Percentiles rank a stretch among this genome's conserved stretches.
These are phyloP conservation scores for Sphagnum tenellum DNA, from an alignment of 225 moss, liverwort and hornwort species.

Conservation along the genomic window DNA sequence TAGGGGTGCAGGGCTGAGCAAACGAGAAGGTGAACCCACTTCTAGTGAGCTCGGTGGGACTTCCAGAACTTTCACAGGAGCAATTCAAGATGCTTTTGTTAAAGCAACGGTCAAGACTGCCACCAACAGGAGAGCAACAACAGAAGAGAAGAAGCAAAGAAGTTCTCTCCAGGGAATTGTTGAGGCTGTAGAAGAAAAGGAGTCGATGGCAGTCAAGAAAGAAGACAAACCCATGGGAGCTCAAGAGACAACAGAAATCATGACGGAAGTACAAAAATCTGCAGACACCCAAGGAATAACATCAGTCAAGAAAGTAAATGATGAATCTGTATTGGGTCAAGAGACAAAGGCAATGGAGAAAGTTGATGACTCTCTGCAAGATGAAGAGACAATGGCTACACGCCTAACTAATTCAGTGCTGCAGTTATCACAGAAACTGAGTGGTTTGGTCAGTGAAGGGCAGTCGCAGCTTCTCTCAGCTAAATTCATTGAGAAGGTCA, in stretches of 20 bases:
- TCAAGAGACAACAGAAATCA: too few relatives aligned
- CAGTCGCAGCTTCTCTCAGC: constrained; percentile 57
- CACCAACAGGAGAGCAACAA: constrained; percentile 17
- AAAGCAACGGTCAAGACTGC: constrained; percentile 44
- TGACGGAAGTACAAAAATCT: too few relatives aligned
- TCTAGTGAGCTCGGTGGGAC: constrained; percentile 48
- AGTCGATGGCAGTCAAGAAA: too few relatives aligned
- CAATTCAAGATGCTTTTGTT: constrained; percentile 38
- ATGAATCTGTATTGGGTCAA: background rate
- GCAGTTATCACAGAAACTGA: constrained; percentile 47
- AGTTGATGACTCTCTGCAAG: constrained; percentile 11
- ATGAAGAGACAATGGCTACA: constrained; percentile 35
- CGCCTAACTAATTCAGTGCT: constrained; percentile 41
- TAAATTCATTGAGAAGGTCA: constrained; percentile 65
- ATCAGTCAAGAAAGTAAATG: too few relatives aligned
- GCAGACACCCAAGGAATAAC: too few relatives aligned
- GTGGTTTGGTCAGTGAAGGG: constrained; percentile 51
- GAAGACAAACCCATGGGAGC: too few relatives aligned
- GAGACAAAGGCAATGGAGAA: constrained; percentile 30
- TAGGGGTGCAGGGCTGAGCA: constrained; percentile 87
- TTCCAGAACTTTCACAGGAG: constrained; percentile 32
- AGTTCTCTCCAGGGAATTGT: background rate
- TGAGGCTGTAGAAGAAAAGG: constrained; percentile 6
- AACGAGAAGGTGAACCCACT: constrained; percentile 64
- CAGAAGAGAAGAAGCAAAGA: constrained; percentile 8